Evolutionary conservation across 805 yeast species (phyloP), one percentile per base, ranked within the genome.

Genomic region (Candida coquimbonensis): DNA sequence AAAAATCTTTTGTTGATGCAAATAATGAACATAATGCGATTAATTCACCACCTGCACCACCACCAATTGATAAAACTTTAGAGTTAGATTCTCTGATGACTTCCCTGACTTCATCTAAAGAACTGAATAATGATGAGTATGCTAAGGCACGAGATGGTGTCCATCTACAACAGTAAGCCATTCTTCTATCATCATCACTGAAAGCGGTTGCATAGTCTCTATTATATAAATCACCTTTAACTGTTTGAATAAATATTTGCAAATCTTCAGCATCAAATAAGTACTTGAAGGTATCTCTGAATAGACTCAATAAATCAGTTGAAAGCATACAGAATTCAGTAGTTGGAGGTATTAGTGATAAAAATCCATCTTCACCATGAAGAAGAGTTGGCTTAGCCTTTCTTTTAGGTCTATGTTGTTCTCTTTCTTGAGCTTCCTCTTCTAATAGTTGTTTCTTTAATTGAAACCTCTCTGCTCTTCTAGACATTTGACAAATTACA

Each of bases 31-130:
- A 77, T 38, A 87, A 57, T 0, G 77, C 76, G 31, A 80, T 78
- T 24, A 87, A 63, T 59, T 88, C 96, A 2, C 88, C 86, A 5
- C 91, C 87, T 0, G 96, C 96, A 33, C 96, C 96, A 24, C 95
- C 96, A 17, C 96, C 96, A 34, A 89, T 71, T 54, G 83, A 77
- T 33, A 87, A 60, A 0, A 81, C 75, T 7, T 70, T 62, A 4
- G 66, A 57, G 14, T 61, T 55, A 7, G 56, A 57, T 2, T 50
- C 17, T 6, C 52, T 40, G n/a, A 77, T 56, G 21, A 73, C 35
- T 3, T 64, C 60, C 38, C 63, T 58, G 9, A 80, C 61, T 4
- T 72, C 72, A 6, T 61, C 63, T 27, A 83, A 64, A 13, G 75
- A 67, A 1, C 78, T 69, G 53, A 87, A 81, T 21, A 88, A 68